phyloP scores from a whole-genome alignment of 129 eudicot genomes.

The Tanacetum coccineum region DNA sequence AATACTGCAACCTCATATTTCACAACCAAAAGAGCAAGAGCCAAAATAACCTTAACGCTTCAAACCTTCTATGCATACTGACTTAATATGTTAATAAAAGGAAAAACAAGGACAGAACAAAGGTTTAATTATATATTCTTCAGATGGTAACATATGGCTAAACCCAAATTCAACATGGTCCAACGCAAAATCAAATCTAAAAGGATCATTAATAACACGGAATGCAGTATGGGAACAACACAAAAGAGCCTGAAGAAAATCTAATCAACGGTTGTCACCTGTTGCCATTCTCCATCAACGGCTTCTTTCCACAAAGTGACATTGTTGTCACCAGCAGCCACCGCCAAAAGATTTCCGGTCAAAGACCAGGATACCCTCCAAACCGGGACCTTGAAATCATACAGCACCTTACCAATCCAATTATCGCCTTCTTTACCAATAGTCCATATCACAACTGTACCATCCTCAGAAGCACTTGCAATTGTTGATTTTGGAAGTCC shows the following conservation, averaged over 20 bases:
- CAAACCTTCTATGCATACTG: too few species aligned
- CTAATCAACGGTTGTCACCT: slow-evolving; percentile 50
- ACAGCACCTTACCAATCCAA: slow-evolving; percentile 52
- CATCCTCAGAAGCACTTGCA: slow-evolving; percentile 60
- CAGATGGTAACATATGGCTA: slow-evolving; percentile 1
- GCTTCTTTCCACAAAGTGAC: slow-evolving; percentile 63
- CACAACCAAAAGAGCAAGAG: too few species aligned
- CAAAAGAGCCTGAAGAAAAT: neutral
- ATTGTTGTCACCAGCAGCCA: slow-evolving; percentile 51
- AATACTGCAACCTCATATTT: too few species aligned
- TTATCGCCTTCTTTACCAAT: slow-evolving; percentile 45
- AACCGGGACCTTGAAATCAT: slow-evolving; percentile 50
- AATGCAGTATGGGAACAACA: neutral
- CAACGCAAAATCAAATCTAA: neutral
- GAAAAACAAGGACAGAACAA: neutral
- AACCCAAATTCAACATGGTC: slow-evolving; percentile 1
- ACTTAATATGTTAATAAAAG: neutral
- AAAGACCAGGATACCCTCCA: slow-evolving; percentile 71
- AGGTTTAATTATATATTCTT: neutral
- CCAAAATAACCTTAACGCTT: too few species aligned
- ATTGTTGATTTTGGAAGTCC: slow-evolving; percentile 61
- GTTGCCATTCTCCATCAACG: slow-evolving; percentile 64
- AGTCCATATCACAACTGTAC: slow-evolving; percentile 57
- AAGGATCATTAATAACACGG: neutral
- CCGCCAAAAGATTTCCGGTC: slow-evolving; percentile 53